Evolutionary conservation across 495 filamentous ascomycete species (phyloP).

Genomic region (Polyplosphaeria fusca): DNA sequence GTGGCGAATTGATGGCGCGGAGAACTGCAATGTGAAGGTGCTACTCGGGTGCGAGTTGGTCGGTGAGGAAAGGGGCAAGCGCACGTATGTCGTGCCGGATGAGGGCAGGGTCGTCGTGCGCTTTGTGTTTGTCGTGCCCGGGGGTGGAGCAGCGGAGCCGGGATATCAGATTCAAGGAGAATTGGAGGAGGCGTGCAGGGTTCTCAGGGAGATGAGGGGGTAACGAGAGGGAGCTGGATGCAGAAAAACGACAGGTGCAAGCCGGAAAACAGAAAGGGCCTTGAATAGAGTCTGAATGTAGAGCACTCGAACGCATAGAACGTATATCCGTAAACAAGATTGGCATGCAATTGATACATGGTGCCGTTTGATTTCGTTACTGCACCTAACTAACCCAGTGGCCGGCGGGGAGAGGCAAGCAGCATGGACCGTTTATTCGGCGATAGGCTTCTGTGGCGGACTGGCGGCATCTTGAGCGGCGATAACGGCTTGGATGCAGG

Average conservation of each 20-base stretch:
- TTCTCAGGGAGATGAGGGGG: constrained; percentile 4
- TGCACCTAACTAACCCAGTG: too few species aligned
- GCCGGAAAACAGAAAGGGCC: too few species aligned
- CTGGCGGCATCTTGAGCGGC: too few species aligned
- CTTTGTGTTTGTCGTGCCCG: constrained; percentile 11
- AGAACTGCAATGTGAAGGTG: neutral
- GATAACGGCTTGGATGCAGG: too few species aligned
- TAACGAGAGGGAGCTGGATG: neutral
- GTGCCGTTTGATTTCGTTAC: too few species aligned
- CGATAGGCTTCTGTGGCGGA: too few species aligned
- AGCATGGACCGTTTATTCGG: too few species aligned
- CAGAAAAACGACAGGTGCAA: neutral
- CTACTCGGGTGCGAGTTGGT: constrained; percentile 18
- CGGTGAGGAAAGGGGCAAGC: neutral
- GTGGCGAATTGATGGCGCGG: neutral
- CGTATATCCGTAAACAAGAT: too few species aligned
- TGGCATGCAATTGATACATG: too few species aligned
- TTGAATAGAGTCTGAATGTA: too few species aligned
- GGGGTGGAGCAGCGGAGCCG: neutral
- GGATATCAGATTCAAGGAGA: neutral
- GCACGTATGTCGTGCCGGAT: constrained; percentile 10
- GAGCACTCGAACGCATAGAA: too few species aligned
- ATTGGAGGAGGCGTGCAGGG: neutral
- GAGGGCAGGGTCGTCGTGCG: constrained; percentile 16
- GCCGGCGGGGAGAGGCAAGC: too few species aligned